Base-by-base conservation (phyloP, 2,329 filamentous ascomycete species). In the Neofusicoccum kwambonambiense region DNA sequence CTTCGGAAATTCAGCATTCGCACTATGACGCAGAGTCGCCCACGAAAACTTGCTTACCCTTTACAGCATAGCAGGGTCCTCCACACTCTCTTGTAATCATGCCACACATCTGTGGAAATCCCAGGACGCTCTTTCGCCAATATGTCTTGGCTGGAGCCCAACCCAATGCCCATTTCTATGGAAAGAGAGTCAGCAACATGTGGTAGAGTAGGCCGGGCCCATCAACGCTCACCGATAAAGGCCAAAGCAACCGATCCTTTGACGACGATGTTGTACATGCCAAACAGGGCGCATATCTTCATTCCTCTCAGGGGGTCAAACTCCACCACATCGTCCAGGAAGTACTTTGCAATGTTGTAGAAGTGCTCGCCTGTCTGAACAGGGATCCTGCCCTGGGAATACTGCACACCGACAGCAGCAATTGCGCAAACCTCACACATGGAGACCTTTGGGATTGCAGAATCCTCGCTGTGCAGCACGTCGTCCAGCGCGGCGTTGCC, bases 201-300 rank as follows among this genome's bases (percentile, higher is more conserved):
- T 34, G 27, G 27, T 1, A 31, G 27, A 31, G 27, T 7, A 7
- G 27, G 27, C 27, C 27, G 27, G 27, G 27, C 3, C 37, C 37
- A 15, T 39, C 11, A 31, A 31, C 3, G 47, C 62, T 11, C 67
- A 71, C 69, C 70, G 42, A 70, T 65, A 39, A 67, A 71, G 15
- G 68, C 68, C 13, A 70, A 35, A 12, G 70, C 64, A 1, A 71
- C 68, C 11, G 51, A 64, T 6, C 65, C 68, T n/a, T 71, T 68
- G 15, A 68, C 56, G 12, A 68, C 58, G 22, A 71, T 67, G 31
- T 71, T 71, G 52, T 71, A 71, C 62, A 71, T 67, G 11, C 64
- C 66, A n/a, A 71, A 42, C 9, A 71, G 57, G 1, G 67, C 65
- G 22, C 69, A 70, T 1, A 70, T 42, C 39, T 70, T 71, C 67